Evolutionary conservation across 257 asterid genomes (phyloP).

Genomic region (Penstemon barbatus): DNA sequence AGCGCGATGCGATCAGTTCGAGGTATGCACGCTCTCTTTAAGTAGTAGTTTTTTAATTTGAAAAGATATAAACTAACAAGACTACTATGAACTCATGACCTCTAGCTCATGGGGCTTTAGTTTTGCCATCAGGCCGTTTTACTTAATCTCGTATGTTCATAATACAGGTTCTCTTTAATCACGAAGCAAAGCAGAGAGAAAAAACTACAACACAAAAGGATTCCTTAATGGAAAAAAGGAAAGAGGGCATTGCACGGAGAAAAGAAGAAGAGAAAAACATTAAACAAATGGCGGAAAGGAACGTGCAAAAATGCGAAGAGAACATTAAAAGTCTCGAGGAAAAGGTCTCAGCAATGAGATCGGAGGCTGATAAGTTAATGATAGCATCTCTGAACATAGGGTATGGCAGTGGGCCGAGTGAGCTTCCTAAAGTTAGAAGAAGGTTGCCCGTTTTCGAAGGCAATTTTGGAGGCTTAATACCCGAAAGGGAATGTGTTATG

Average conservation of each 20-base stretch:
- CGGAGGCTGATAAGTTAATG: constrained; percentile 43
- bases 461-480: constrained; percentile 36
- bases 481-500: constrained; percentile 78
- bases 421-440: constrained; percentile 32
- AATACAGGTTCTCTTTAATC: constrained; percentile 51
- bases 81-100: too few species aligned
- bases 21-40: constrained; percentile 44
- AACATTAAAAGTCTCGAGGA: constrained; percentile 40
- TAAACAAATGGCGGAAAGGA: constrained; percentile 40
- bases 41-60: neutral
- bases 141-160: neutral
- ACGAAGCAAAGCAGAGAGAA: constrained; percentile 53
- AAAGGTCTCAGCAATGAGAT: constrained; percentile 46
- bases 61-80: too few species aligned
- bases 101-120: too few species aligned
- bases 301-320: constrained; percentile 36
- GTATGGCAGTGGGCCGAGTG: constrained; percentile 28
- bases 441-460: constrained; percentile 46
- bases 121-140: neutral
- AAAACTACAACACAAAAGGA: constrained; percentile 26
- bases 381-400: constrained; percentile 56
- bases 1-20: constrained; percentile 43
- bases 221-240: constrained; percentile 35
- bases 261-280: constrained; percentile 43
- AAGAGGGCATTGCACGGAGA: constrained; percentile 34